Base-by-base conservation (phyloP, 768 basidiomycete species). In the Mycena rosella region DNA sequence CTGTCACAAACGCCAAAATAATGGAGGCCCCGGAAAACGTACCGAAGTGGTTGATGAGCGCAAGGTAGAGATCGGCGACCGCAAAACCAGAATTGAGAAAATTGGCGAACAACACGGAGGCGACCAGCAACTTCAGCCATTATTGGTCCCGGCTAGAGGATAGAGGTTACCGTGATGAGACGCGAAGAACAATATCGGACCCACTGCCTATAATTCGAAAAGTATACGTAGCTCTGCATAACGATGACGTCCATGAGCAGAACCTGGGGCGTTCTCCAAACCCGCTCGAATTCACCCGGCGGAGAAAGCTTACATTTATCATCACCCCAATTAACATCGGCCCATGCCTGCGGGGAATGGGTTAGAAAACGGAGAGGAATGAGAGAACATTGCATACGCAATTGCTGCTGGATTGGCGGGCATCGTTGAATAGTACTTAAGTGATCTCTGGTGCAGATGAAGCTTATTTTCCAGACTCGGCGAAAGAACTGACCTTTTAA, bases 241-340 rank as follows among this genome's bases (percentile, higher is more conserved):
- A 55, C 34, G 36, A 55, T 26, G 15, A 55, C 53, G 17, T 36
- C 53, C 53, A 55, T 36, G 20, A 55, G 36, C 36, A 55, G 32
- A 24, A 55, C 53, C 53, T 55, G 36, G 18, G 14, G 30, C 26
- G 18, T 1, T 15, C 5, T 32, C 51, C 32, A 20, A 18, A 52
- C 8, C 20, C 9, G 2, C 3, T 30, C 29, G 29, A 18, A 29
- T 14, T 32, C 51, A n/a, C n/a, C 40, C 5, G 7, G 9, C 17
- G 7, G 7, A 42, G 15, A 32, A 20, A 7, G 34, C 53, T 18
- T 7, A 55, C 53, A 22, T 55, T 55, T 24, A 55, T 18, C 53
- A 15, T 55, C 2, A 55, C 53, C 22, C 53, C 53, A 40, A 55
- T 55, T 34, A 55, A 36, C 53, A 55, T 55, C 17, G 53, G 53